Conservation (phyloP, 257 asterid genomes). For the Solanum paucissectum region DNA sequence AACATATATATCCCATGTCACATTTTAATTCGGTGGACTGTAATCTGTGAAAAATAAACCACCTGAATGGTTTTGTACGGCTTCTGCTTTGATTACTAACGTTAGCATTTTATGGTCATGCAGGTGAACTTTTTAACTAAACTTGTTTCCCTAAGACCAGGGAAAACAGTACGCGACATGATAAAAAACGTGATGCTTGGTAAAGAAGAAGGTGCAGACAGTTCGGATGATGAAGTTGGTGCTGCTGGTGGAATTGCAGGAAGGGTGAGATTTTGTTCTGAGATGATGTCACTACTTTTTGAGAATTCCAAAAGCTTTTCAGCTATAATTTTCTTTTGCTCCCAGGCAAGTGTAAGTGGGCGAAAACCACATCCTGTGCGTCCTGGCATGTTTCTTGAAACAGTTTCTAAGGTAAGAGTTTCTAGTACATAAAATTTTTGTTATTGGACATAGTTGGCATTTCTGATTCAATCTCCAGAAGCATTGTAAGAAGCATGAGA, state of each 20-base stretch:
- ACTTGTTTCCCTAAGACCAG: slow-evolving; percentile 81
- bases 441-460: background rate
- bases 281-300: background rate
- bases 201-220: slow-evolving; percentile 68
- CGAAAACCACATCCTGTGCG: slow-evolving; percentile 78
- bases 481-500: background rate
- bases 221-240: slow-evolving; percentile 25
- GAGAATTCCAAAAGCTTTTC: background rate
- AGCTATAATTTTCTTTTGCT: slow-evolving; percentile 17
- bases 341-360: slow-evolving; percentile 75
- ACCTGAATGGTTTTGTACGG: background rate
- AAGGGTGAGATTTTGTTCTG: slow-evolving; percentile 41
- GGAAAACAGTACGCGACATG: slow-evolving; percentile 73
- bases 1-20: background rate
- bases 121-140: slow-evolving; percentile 88
- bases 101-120: slow-evolving; percentile 6
- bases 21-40: background rate
- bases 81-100: slow-evolving; percentile 7
- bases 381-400: slow-evolving; percentile 97
- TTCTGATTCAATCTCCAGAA: background rate
- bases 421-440: background rate
- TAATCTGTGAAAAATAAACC: background rate
- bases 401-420: slow-evolving; percentile 79
- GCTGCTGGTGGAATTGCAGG: slow-evolving; percentile 50
- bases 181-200: slow-evolving; percentile 86